Evolutionary conservation across 2,329 filamentous ascomycete species (phyloP).

Genomic region (Xylogone sp.): DNA sequence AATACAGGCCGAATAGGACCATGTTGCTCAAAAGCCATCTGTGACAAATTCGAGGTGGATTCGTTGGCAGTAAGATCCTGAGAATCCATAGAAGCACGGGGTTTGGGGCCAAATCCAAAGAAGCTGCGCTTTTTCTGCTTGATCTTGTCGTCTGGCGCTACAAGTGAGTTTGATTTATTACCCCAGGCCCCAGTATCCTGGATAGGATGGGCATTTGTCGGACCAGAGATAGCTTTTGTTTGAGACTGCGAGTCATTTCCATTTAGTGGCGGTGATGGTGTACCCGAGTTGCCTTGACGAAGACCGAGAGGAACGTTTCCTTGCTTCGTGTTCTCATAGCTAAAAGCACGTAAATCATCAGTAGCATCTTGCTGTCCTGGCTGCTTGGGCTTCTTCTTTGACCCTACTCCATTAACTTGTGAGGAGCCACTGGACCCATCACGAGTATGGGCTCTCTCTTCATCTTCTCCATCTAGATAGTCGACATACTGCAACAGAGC

Average conservation of each 20-base stretch:
- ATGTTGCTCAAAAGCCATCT: constrained; percentile 37
- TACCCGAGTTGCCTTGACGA: constrained; percentile 24
- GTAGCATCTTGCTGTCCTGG: constrained; percentile 30
- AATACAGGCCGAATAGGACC: constrained; percentile 71
- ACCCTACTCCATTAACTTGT: constrained; percentile 31
- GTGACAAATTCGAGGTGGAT: constrained; percentile 39
- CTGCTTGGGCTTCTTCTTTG: constrained; percentile 40
- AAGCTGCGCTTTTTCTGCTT: constrained; percentile 76
- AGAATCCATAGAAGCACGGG: constrained; percentile 54
- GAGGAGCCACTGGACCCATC: constrained; percentile 33
- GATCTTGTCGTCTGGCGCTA: constrained; percentile 64
- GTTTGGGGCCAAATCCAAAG: constrained; percentile 64
- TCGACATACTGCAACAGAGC: constrained; percentile 87
- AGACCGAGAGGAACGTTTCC: constrained; percentile 28
- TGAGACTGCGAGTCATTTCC: constrained; percentile 29
- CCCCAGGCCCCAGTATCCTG: constrained; percentile 82
- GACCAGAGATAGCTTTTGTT: constrained; percentile 68
- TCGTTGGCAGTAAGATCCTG: constrained; percentile 53
- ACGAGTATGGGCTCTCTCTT: constrained; percentile 33
- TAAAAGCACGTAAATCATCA: constrained; percentile 32
- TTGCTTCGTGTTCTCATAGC: constrained; percentile 33
- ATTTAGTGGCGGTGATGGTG: constrained; percentile 25
- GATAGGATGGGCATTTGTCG: constrained; percentile 80
- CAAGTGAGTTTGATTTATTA: constrained; percentile 59
- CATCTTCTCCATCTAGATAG: constrained; percentile 59